phyloP scores from a whole-genome alignment of 148 eudicot species.

The Rheum nobile region DNA sequence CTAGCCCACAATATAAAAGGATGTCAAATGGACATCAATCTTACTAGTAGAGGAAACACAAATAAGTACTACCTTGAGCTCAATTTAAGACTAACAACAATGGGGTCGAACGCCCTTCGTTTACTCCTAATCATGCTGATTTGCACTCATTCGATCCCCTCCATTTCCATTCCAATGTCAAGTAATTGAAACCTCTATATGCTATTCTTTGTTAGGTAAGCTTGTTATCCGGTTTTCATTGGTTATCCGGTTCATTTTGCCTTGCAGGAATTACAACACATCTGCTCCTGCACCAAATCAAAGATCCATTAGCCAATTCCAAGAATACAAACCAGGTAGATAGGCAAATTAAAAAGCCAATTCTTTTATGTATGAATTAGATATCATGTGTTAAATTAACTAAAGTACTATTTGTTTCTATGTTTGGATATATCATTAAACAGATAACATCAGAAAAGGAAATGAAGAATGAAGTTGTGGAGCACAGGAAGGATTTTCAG shows the following conservation, averaged over 20 bases:
- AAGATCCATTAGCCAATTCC: not conserved
- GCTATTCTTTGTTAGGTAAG: not conserved
- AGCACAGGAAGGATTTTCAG: constrained; percentile 25
- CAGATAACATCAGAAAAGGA: constrained; percentile 11
- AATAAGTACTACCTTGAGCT: not conserved
- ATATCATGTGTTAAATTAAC: not conserved
- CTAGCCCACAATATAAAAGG: not conserved
- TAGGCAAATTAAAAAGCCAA: not conserved
- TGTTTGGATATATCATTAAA: not conserved
- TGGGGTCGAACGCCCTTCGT: constrained; percentile 19
- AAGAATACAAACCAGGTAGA: not conserved
- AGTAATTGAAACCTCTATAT: constrained; percentile 17
- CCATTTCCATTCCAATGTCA: constrained; percentile 25
- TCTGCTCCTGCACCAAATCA: not conserved
- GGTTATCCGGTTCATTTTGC: too few species aligned
- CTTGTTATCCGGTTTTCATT: not conserved
- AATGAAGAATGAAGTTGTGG: constrained; percentile 8
- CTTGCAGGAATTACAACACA: constrained; percentile 1
- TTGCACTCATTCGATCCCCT: constrained; percentile 25
- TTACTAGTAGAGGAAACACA: not conserved
- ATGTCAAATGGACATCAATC: not conserved
- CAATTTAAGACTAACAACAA: not conserved
- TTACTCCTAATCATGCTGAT: constrained; percentile 17
- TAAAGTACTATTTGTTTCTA: not conserved
- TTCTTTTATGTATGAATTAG: not conserved